Percentiles rank a stretch among this genome's conserved stretches.
Evolutionary conservation across 1,284 basidiomycete genomes (phyloP).

Genomic region (Cutaneotrichosporon sp.): DNA sequence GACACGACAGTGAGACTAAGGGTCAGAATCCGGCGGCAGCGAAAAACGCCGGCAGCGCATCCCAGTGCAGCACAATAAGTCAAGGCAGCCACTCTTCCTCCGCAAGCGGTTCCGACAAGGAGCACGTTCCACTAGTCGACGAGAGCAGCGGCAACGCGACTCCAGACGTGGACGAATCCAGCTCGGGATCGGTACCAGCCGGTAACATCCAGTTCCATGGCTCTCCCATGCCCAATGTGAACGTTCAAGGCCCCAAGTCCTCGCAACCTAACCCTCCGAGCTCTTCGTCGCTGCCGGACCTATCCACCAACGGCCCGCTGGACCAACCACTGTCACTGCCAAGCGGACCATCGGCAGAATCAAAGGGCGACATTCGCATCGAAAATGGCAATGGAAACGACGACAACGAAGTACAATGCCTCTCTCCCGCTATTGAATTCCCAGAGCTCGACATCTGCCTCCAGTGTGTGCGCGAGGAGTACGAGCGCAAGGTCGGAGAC

Average conservation of each 20-base stretch:
- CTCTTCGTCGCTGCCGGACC: neutral
- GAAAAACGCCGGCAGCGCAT: neutral
- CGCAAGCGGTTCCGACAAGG: neutral
- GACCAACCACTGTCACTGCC: neutral
- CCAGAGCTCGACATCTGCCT: conserved; percentile 31
- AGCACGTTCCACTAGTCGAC: neutral
- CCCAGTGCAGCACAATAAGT: neutral
- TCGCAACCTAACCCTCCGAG: neutral
- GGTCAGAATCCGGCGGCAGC: neutral
- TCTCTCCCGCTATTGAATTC: neutral
- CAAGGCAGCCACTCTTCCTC: neutral
- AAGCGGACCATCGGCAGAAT: neutral
- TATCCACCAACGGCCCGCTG: neutral
- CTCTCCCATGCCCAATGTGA: neutral
- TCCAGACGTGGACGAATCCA: neutral
- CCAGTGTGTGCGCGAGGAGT: conserved; percentile 31
- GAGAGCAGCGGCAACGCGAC: neutral
- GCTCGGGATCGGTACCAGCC: neutral
- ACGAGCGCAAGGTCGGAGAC: conserved; percentile 1
- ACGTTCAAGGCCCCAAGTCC: neutral
- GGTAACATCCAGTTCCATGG: neutral
- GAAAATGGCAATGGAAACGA: neutral
- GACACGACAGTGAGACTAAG: neutral
- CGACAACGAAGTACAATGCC: neutral
- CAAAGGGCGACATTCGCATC: neutral